Evolutionary conservation across 352 stramenopile genomes (phyloP).

Genomic region (Globisporangium ultimum): DNA sequence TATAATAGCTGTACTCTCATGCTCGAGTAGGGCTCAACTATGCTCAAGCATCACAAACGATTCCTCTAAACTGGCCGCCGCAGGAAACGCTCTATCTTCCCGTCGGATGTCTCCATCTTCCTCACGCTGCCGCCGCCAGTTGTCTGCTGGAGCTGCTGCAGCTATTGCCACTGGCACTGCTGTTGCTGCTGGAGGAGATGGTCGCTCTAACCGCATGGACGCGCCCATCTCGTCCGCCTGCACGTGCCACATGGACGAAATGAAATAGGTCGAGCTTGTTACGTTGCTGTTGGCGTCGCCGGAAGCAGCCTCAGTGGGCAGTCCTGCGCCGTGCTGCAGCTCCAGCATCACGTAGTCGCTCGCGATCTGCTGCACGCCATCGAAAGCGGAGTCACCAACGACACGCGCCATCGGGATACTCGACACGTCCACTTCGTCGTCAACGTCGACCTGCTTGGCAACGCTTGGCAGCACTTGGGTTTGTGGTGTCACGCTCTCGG

Average conservation of each 20-base stretch:
- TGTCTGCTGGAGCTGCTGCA: constrained; percentile 6
- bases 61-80: constrained; percentile 35
- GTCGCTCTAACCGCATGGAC: constrained; percentile 42
- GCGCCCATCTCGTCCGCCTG: constrained; percentile 77
- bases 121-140: not conserved
- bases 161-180: constrained; percentile 10
- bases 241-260: constrained; percentile 76
- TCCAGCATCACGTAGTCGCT: constrained; percentile 85
- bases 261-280: constrained; percentile 71
- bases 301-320: constrained; percentile 7
- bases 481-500: not conserved
- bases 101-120: not conserved
- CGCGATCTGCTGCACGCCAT: constrained; percentile 24
- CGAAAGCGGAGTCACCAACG: constrained; percentile 24
- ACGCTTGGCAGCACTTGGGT: not conserved
- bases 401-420: constrained; percentile 59
- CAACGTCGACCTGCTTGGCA: constrained; percentile 32
- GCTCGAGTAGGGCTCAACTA: not conserved
- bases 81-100: constrained; percentile 12
- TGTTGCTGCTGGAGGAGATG: constrained; percentile 12
- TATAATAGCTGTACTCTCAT: too few relatives aligned
- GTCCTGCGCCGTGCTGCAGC: constrained; percentile 57
- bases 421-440: constrained; percentile 10
- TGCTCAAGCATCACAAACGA: constrained; percentile 76
- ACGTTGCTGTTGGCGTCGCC: constrained; percentile 23